Base-by-base conservation (phyloP, 306 rosid species). In the Quercus alba region DNA sequence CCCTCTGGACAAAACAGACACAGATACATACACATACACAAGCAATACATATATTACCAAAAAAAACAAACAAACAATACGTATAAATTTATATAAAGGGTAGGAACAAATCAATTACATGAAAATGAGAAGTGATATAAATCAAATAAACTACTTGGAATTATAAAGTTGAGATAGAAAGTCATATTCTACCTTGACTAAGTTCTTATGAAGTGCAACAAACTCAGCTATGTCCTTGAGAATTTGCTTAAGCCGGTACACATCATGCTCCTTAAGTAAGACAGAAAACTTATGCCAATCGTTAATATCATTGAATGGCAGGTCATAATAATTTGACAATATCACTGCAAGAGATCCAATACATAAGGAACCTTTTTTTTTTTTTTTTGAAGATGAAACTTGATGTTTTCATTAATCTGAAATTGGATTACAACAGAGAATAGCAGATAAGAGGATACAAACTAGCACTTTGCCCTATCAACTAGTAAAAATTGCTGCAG, bases 271-370 rank as follows among this genome's bases (percentile, higher is more conserved):
- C 79, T 85, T 89, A 33, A 95, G 89, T 84, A 95, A 31, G 49
- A 95, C 93, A 10, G 94, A 66, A 81, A 91, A 93, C 72, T 90
- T 93, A 49, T 74, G 88, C 99, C 99, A 95, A 77, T 93, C 93
- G 56, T 91, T 88, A 84, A 95, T 90, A 72, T 93, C 98, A 75
- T 93, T 93, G 88, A 95, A 95, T 62, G 99, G 99, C 51, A 95
- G 92, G 86, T 95, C 97, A 77, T 95, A 95, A 83, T 91, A 95
- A 86, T 95, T 84, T 62, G 98, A 95, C 73, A 95, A 84, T 90
- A 95, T 93, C 73, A 95, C 99, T 95, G 93, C 92, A 90, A 81
- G 59, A 85, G 72, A 73, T 35, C 67, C 75, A 82, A 82, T 56
- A 80, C 58, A 56, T 35, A 57, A 81, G 44, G 51, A 85, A 61